Evolutionary conservation across 139 green algal species (phyloP).

Genomic region (Closterium sp.): DNA sequence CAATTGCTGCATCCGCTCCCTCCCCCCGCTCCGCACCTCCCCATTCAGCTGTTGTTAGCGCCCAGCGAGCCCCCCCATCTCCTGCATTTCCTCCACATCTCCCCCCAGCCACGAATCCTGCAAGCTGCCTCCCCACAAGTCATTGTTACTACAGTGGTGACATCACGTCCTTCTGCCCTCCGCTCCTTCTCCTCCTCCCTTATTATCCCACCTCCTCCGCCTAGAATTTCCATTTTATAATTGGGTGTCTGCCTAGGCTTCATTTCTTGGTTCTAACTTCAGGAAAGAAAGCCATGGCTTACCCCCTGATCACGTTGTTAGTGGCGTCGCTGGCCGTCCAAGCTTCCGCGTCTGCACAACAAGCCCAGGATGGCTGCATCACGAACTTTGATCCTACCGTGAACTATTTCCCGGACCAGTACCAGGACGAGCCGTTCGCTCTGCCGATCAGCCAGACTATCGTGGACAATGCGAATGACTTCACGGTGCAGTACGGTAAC

Average conservation of each 20-base stretch:
- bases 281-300: neutral
- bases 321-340: neutral
- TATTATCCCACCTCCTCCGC: neutral
- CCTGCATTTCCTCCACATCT: neutral
- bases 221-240: neutral
- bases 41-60: too few species aligned
- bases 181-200: neutral
- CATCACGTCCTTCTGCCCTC: neutral
- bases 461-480: conserved; percentile 9
- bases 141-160: neutral
- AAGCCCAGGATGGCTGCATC: neutral
- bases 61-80: too few species aligned
- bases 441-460: neutral
- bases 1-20: neutral
- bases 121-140: too few species aligned
- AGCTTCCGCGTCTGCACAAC: neutral
- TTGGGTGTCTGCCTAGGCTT: neutral
- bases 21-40: too few species aligned
- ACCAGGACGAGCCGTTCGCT: neutral
- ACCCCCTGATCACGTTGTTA: neutral
- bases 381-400: neutral
- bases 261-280: neutral
- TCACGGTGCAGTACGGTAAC: conserved; percentile 15
- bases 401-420: conserved; percentile 4
- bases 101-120: neutral